Evolutionary conservation across 108 stramenopile genomes (phyloP).

Genomic region (Discostella pseudostelligera): DNA sequence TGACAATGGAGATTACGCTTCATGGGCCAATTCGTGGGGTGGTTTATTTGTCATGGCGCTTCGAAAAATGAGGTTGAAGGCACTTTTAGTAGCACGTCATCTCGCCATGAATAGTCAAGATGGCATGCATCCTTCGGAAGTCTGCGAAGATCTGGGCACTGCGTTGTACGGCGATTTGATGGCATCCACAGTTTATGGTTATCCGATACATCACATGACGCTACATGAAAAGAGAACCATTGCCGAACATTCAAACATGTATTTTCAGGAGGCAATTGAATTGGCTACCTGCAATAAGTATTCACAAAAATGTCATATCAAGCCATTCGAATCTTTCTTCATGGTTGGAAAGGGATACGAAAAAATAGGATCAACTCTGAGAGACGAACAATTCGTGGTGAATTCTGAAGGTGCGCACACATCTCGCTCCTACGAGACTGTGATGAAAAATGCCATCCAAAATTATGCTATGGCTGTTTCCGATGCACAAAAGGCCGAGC

Average conservation of each 20-base stretch:
- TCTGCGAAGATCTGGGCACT: constrained; percentile 70
- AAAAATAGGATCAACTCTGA: constrained; percentile 73
- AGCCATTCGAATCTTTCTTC: constrained; percentile 69
- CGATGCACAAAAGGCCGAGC: constrained; percentile 55
- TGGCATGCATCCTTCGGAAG: constrained; percentile 53
- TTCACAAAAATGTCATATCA: constrained; percentile 33
- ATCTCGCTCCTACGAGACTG: constrained; percentile 61
- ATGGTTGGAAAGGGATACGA: constrained; percentile 87
- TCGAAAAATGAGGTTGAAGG: constrained; percentile 54
- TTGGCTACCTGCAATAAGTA: constrained; percentile 35
- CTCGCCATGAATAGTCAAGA: constrained; percentile 37
- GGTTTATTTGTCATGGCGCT: constrained; percentile 76
- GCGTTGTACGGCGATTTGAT: constrained; percentile 63
- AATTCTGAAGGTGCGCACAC: constrained; percentile 6
- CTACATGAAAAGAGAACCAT: constrained; percentile 55
- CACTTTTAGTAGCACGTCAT: constrained; percentile 54
- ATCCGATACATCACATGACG: constrained; percentile 63
- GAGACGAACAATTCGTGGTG: constrained; percentile 43
- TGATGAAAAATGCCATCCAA: constrained; percentile 55
- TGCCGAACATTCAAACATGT: constrained; percentile 54
- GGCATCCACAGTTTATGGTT: constrained; percentile 77
- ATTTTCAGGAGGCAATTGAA: constrained; percentile 57
- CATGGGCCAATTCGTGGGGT: constrained; percentile 84
- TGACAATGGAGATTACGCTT: constrained; percentile 47
- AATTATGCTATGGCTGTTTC: constrained; percentile 53